phyloP scores from a whole-genome alignment of 1,139 yeast genomes.

The Nakaseomyces nivariensis region DNA sequence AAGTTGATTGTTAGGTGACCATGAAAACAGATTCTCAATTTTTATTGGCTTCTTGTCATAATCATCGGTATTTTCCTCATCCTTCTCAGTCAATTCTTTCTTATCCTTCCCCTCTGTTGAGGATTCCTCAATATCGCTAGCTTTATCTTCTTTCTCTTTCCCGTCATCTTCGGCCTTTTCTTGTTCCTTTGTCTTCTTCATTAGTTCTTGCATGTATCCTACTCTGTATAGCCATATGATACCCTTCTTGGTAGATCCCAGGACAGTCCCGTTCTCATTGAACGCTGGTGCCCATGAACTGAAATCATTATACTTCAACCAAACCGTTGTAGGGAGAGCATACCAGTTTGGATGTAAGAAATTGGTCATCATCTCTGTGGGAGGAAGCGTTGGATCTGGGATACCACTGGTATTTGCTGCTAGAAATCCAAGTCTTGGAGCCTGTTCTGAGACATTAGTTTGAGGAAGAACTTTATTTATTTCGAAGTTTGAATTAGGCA shows the following conservation, averaged over 20 bases:
- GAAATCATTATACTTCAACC: slow-evolving; percentile 62
- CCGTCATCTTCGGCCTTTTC: slow-evolving; percentile 9
- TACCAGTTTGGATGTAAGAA: slow-evolving; percentile 86
- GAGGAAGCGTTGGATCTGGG: slow-evolving; percentile 54
- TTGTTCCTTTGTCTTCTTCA: slow-evolving; percentile 12
- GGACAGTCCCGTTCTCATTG: slow-evolving; percentile 62
- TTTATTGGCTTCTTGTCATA: slow-evolving; percentile 28
- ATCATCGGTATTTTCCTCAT: slow-evolving; percentile 3
- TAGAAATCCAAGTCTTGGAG: slow-evolving; percentile 30
- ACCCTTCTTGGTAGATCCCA: slow-evolving; percentile 54
- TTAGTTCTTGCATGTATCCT: slow-evolving; percentile 39
- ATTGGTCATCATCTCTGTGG: slow-evolving; percentile 57
- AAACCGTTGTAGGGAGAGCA: slow-evolving; percentile 67
- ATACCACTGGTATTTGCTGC: slow-evolving; percentile 34
- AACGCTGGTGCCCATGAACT: slow-evolving; percentile 69
- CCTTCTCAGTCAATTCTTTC: slow-evolving; percentile 7
- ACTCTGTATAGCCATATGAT: slow-evolving; percentile 72
- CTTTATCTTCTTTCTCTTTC: slow-evolving; percentile 3
- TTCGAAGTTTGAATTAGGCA: slow-evolving; percentile 27
- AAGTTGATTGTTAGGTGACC: slow-evolving; percentile 45
- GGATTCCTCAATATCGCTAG: not conserved
- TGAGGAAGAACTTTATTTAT: slow-evolving; percentile 29
- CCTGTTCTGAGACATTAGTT: slow-evolving; percentile 29
- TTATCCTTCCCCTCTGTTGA: slow-evolving; percentile 4
- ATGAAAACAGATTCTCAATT: slow-evolving; percentile 40